Base-by-base conservation (phyloP, 495 filamentous ascomycete species). In the Trichoderma parareesei region DNA sequence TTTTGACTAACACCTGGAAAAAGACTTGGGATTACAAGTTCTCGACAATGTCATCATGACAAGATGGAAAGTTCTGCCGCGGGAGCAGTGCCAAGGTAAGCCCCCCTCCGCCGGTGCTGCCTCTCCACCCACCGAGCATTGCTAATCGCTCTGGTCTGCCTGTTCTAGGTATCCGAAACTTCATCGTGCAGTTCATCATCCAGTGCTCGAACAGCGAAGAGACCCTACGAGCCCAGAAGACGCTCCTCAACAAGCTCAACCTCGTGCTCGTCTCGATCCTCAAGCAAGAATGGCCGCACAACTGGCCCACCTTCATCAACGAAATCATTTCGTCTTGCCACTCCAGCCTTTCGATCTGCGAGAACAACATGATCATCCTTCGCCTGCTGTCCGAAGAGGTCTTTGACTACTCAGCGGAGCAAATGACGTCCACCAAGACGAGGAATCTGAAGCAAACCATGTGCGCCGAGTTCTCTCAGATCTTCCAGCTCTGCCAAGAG, bases 241-340 rank as follows among this genome's bases (percentile, higher is more conserved):
- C 91, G 48, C 88, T 99, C 38, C 75, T 99, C 70, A 98, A 97
- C 81, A 98, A 99, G 79, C 84, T 99, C 57, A 98, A 99, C 68
- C 85, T 99, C 62, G 93, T 97, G 33, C 88, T 99, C 63, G 91
- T 99, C 67, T 96, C 91, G 43, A 94, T 99, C 64, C 78, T 99
- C 70, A 99, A 99, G 81, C 94, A 99, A 77, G 94, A 99, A 76
- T 99, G 94, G 94, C 94, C 94, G n/a, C 93, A 97, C 74, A 94
- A 98, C 79, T 99, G 94, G 94, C 94, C 95, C 9, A 96, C 91
- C 8, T 99, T 99, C 76, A 97, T 98, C 84, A 98, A 97, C 76
- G 94, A 99, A 82, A 98, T 99, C 73, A 92, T 98, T 69, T 88
- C 90, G 11, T 95, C 93, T 38, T 97, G 93, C 73, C 92, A 93